Conservation (phyloP, 306 rosid genomes). For the Quercus mongolica region DNA sequence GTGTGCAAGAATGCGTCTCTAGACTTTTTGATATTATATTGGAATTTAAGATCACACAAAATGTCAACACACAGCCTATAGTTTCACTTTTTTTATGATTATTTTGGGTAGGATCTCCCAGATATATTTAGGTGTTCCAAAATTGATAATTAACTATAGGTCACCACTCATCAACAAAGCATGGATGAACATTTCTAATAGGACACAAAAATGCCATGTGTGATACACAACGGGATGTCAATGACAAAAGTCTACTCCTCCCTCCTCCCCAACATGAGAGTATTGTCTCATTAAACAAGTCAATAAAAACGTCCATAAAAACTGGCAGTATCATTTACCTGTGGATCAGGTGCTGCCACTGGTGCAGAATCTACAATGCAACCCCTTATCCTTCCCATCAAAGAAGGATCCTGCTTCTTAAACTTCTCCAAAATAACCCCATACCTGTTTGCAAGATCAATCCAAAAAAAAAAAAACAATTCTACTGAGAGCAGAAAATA, state of each 20-base stretch:
- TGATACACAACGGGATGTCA: background rate
- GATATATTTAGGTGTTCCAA: background rate
- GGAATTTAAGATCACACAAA: background rate
- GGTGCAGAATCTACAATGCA: conserved; percentile 99
- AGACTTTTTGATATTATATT: too few relatives aligned
- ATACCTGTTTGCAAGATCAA: conserved; percentile 45
- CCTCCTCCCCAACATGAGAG: background rate
- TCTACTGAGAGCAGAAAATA: background rate
- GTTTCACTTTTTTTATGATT: background rate
- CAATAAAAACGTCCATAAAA: background rate
- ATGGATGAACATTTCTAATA: background rate
- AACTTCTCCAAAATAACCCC: conserved; percentile 79
- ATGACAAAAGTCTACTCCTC: background rate
- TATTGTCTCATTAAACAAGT: background rate
- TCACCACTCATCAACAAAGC: background rate
- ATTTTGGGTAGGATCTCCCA: background rate
- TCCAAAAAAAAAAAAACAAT: conserved; percentile 1
- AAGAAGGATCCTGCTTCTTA: conserved; percentile 56
- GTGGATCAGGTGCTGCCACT: conserved; percentile 82
- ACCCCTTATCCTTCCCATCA: conserved; percentile 70
- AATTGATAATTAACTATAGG: background rate
- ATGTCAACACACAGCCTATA: background rate
- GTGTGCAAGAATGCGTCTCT: too few relatives aligned
- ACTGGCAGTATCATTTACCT: conserved; percentile 39
- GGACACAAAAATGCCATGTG: background rate